Percentiles rank a stretch among this genome's conserved stretches.
These are phyloP conservation scores for Chrysoporthe deuterocubensis DNA, from an alignment of 2,329 filamentous ascomycete species.

Conservation along the genomic window DNA sequence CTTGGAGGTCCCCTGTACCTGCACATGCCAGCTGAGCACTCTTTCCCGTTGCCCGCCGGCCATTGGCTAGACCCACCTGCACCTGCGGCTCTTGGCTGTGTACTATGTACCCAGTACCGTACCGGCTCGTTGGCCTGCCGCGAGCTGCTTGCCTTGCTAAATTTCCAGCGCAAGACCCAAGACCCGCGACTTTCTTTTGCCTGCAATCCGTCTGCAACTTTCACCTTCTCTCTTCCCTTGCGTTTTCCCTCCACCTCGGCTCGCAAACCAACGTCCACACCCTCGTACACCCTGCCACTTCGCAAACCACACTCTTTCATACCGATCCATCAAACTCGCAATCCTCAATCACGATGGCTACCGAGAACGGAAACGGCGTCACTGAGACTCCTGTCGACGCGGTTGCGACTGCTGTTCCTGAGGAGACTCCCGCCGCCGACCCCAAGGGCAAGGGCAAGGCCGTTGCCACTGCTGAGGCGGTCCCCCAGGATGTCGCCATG, in stretches of 20 bases:
- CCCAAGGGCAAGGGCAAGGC: constrained; percentile 90
- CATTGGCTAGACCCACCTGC: neutral
- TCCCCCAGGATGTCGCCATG: constrained; percentile 66
- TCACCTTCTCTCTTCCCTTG: neutral
- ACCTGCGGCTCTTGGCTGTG: neutral
- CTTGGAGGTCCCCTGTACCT: constrained; percentile 3
- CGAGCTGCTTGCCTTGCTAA: constrained; percentile 3
- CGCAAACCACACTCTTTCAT: neutral
- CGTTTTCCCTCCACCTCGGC: constrained; percentile 1
- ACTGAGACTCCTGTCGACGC: constrained; percentile 47
- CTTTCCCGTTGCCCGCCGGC: no score
- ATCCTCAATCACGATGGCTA: constrained; percentile 48
- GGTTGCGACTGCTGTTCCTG: constrained; percentile 37
- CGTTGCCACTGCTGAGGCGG: constrained; percentile 52
- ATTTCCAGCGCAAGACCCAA: constrained; percentile 1
- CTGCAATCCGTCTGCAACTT: neutral
- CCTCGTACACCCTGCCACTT: constrained; percentile 10
- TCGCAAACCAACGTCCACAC: constrained; percentile 3
- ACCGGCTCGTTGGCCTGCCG: constrained; percentile 1
- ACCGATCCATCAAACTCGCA: constrained; percentile 11
- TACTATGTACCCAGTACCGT: neutral
- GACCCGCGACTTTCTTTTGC: neutral
- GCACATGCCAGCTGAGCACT: constrained; percentile 7
- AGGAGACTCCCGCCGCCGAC: constrained; percentile 43
- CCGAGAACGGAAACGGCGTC: constrained; percentile 53